Base-by-base conservation (phyloP, 2,329 filamentous ascomycete genomes). In the Fusarium siculi region DNA sequence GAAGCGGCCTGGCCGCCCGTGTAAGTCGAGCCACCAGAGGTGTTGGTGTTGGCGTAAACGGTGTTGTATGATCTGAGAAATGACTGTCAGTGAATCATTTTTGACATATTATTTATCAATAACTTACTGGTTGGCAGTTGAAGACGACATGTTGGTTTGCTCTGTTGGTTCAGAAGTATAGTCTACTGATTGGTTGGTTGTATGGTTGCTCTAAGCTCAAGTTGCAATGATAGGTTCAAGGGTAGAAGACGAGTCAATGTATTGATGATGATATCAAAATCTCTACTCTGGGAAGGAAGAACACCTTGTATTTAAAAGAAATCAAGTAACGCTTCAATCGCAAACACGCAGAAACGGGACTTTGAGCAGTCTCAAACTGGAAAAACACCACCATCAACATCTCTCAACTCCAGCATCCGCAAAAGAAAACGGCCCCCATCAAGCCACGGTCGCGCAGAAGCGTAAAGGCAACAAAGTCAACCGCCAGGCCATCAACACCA, bases 371-470 rank as follows among this genome's bases (percentile, higher is more conserved):
- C 57, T 54, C 19, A 25, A 73, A 73, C 55, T 73, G 57, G 57
- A 73, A 73, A 73, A 73, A 74, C 14, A 60, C 60, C 44, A 67
- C 47, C 52, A 43, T 52, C 37, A 42, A 37, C 47, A 42, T 43
- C 66, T 47, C 66, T 60, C 50, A 55, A 52, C 30, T 30, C 32
- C 42, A 58, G n/a, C 47, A 63, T 44, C 59, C 40, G 54, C 15
- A 47, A 36, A 66, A 37, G 46, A 25, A 66, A 49, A 54, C 34
- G 66, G 70, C 70, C 70, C 70, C 70, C 70, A 73, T 52, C 18
- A 28, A 53, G n/a, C 65, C 66, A 54, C 47, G 15, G 11, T 28
- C 32, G 46, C 53, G 66, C 53, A 53, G 43, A 68, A 50, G 63
- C 57, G 63, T 36, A 56, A 16, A 62, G 28, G 19, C 50, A 54